Percentiles rank a stretch among this genome's conserved stretches.
phyloP scores from a whole-genome alignment of 2,329 filamentous ascomycete genomes.

The Verticillium albo-atrum region DNA sequence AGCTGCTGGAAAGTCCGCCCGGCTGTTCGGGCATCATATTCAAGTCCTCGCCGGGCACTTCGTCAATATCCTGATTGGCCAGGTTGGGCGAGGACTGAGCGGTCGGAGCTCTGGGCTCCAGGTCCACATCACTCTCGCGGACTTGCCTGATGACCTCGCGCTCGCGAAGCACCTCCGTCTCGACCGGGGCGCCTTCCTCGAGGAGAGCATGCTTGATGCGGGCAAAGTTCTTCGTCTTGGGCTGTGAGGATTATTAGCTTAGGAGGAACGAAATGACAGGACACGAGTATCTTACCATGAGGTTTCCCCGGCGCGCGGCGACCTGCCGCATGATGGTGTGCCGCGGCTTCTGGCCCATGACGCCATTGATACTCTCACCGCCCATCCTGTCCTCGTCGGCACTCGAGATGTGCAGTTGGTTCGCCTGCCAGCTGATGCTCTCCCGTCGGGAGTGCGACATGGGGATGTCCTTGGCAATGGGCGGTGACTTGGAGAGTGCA shows the following conservation, averaged over 20 bases:
- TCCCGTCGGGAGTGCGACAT: conserved; percentile 63
- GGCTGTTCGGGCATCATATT: conserved; percentile 53
- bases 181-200: conserved; percentile 83
- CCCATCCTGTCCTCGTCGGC: conserved; percentile 71
- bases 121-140: conserved; percentile 76
- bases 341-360: conserved; percentile 38
- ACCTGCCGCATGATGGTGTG: conserved; percentile 71
- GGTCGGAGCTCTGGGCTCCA: conserved; percentile 44
- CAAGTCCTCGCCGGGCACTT: conserved; percentile 61
- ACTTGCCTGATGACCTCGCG: conserved; percentile 95
- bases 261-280: not conserved
- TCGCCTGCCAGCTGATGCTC: conserved; percentile 85
- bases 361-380: conserved; percentile 41
- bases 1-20: conserved; percentile 54
- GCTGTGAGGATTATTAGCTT: conserved; percentile 42
- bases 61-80: conserved; percentile 63
- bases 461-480: conserved; percentile 38
- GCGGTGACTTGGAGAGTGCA: conserved; percentile 67
- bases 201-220: conserved; percentile 84
- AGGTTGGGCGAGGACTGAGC: conserved; percentile 66
- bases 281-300: conserved; percentile 59
- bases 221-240: conserved; percentile 94
- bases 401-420: conserved; percentile 77
- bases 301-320: conserved; percentile 82
- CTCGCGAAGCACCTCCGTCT: conserved; percentile 84